These are phyloP conservation scores for Podila verticillata DNA, from an alignment of 192 early-diverging fungal species.

Conservation along the genomic window DNA sequence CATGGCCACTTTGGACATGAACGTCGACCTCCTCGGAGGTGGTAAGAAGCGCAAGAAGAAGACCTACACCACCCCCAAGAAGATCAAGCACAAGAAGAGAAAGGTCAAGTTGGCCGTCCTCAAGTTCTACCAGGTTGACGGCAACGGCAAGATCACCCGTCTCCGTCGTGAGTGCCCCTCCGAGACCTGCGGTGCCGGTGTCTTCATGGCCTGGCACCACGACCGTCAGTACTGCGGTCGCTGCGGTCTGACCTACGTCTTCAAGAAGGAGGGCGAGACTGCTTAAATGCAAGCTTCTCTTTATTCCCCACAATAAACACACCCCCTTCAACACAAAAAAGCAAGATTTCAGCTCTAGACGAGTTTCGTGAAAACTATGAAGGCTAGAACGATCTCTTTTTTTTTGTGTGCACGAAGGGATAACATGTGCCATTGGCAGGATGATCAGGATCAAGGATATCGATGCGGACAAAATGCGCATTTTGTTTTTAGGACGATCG, in stretches of 20 bases:
- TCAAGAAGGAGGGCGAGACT: constrained; percentile 77
- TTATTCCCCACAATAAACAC: constrained; percentile 49
- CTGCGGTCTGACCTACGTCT: constrained; percentile 96
- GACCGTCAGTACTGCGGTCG: constrained; percentile 99
- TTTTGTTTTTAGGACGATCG: too few species aligned
- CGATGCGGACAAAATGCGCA: too few species aligned
- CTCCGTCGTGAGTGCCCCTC: constrained; percentile 98
- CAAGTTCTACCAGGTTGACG: constrained; percentile 99
- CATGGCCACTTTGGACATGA: constrained; percentile 58
- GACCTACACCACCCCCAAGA: constrained; percentile 99
- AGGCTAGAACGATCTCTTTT: neutral
- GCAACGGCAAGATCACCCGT: constrained; percentile 96
- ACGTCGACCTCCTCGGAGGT: constrained; percentile 77
- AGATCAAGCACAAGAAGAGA: constrained; percentile 99
- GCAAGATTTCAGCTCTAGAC: neutral
- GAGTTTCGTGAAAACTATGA: neutral
- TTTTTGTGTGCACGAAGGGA: too few species aligned
- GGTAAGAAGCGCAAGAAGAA: constrained; percentile 99
- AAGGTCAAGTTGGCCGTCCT: constrained; percentile 99
- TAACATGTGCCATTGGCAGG: too few species aligned
- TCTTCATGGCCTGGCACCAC: constrained; percentile 99
- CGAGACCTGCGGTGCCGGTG: constrained; percentile 97
- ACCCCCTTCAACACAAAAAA: constrained; percentile 5
- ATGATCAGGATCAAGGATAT: too few species aligned
- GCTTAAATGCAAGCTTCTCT: constrained; percentile 43